phyloP scores from a whole-genome alignment of 768 basidiomycete genomes.

The Paxillus rubicundulus region DNA sequence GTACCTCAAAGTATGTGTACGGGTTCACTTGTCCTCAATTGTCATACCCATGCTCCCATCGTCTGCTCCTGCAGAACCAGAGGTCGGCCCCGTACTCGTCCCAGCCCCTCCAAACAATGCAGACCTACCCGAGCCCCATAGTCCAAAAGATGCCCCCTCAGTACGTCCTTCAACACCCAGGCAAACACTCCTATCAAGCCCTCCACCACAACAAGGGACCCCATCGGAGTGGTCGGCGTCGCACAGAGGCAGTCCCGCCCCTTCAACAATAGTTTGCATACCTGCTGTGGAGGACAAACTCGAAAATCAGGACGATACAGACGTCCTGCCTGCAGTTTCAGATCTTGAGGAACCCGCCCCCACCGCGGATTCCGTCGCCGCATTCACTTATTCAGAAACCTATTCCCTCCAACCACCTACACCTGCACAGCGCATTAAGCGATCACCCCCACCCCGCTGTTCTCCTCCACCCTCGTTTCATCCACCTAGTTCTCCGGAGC shows the following conservation, averaged over 20 bases:
- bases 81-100: neutral
- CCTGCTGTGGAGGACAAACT: neutral
- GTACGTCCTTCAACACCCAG: neutral
- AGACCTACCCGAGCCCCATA: neutral
- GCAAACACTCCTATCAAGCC: constrained; percentile 9
- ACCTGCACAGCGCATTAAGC: constrained; percentile 25
- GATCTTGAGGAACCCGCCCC: constrained; percentile 13
- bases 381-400: constrained; percentile 5
- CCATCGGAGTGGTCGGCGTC: constrained; percentile 34
- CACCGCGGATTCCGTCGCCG: neutral
- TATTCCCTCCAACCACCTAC: constrained; percentile 26
- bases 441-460: constrained; percentile 4
- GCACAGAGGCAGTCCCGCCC: constrained; percentile 15
- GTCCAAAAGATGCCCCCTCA: neutral
- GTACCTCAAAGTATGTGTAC: constrained; percentile 8
- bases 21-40: neutral
- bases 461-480: constrained; percentile 3
- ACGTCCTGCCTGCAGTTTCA: neutral
- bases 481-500: constrained; percentile 9
- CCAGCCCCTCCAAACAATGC: neutral
- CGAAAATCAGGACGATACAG: constrained; percentile 5
- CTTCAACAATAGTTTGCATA: neutral
- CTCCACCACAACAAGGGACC: constrained; percentile 19
- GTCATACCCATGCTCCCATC: neutral
- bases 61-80: constrained; percentile 4